Conservation (phyloP, 73 alveolate species). For the Loxodes magnus region DNA sequence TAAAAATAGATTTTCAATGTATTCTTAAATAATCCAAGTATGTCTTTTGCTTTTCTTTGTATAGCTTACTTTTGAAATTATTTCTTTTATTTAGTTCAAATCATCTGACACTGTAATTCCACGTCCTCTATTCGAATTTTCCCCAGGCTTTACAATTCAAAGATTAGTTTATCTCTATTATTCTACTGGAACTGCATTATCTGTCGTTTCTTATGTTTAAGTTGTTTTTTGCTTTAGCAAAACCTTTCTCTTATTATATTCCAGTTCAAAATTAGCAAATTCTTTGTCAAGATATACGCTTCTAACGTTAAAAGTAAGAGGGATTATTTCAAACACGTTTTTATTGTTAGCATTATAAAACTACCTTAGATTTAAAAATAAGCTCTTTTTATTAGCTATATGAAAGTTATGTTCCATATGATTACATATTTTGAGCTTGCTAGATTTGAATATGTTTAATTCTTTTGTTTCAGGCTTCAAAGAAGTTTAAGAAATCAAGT, state of each 20-base stretch:
- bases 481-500: no score
- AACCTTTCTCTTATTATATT: no score
- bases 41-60: conserved; percentile 40
- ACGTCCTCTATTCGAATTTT: conserved; percentile 73
- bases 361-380: not conserved
- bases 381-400: not conserved
- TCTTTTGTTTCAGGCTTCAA: no score
- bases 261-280: not conserved
- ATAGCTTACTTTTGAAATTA: conserved; percentile 34
- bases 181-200: no score
- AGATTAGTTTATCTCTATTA: no score
- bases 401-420: not conserved
- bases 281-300: not conserved
- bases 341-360: not conserved
- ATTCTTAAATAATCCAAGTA: conserved; percentile 65
- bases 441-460: no score
- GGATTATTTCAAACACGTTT: not conserved
- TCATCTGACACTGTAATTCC: conserved; percentile 62
- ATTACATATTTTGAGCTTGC: conserved; percentile 2
- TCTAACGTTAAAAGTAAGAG: conserved; percentile 1
- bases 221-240: no score
- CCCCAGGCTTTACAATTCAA: conserved; percentile 1
- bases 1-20: conserved; percentile 44
- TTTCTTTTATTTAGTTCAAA: conserved; percentile 32
- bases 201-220: no score